Conservation (phyloP, 345 rosid genomes). For the Arabis hirsuta region DNA sequence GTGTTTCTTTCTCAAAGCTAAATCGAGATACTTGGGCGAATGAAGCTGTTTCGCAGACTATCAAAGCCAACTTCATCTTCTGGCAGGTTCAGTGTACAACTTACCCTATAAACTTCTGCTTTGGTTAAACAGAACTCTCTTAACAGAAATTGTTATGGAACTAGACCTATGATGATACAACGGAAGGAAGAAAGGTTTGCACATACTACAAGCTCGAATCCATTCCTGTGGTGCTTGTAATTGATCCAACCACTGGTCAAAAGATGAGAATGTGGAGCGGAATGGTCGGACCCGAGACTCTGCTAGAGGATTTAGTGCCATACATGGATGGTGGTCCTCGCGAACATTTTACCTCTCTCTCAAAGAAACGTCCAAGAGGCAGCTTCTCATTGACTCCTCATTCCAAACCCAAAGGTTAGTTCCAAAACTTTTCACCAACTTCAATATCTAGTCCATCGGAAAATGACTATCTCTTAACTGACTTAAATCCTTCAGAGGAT, state of each 20-base stretch:
- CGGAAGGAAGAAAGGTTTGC: slow-evolving; percentile 92
- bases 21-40: slow-evolving; percentile 99
- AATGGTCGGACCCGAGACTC: slow-evolving; percentile 87
- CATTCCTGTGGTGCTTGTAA: slow-evolving; percentile 85
- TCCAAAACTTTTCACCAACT: neutral
- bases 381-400: slow-evolving; percentile 62
- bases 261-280: slow-evolving; percentile 90
- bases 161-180: slow-evolving; percentile 87
- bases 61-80: slow-evolving; percentile 86
- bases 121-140: slow-evolving; percentile 19
- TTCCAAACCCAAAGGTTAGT: slow-evolving; percentile 64
- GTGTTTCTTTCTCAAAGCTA: slow-evolving; percentile 63
- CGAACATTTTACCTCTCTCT: slow-evolving; percentile 66
- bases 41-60: slow-evolving; percentile 89
- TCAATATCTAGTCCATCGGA: neutral
- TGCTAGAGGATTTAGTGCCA: slow-evolving; percentile 90
- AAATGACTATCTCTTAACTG: slow-evolving; percentile 16
- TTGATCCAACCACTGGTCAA: slow-evolving; percentile 97
- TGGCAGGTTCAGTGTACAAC: slow-evolving; percentile 72
- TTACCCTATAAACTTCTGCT: neutral
- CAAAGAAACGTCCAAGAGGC: slow-evolving; percentile 90
- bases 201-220: slow-evolving; percentile 85
- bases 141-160: neutral
- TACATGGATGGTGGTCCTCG: slow-evolving; percentile 97
- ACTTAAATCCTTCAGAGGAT: slow-evolving; percentile 21